Percentiles rank a stretch among this genome's conserved stretches.
Evolutionary conservation across 2,329 filamentous ascomycete species (phyloP).

Genomic region (Cladosporium halotolerans): DNA sequence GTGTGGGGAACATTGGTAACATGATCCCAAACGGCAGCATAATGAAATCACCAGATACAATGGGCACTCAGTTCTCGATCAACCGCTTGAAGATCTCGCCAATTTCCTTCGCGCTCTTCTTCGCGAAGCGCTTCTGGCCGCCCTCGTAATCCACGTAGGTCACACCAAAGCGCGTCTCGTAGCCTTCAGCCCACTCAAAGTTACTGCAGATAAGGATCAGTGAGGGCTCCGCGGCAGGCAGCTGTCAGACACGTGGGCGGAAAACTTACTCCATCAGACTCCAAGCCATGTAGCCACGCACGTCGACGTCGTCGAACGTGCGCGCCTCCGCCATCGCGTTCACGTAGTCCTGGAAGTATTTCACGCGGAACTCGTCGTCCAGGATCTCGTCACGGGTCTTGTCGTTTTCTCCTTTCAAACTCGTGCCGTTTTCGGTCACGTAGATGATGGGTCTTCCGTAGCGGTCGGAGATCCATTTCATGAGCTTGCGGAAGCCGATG

Average conservation of each 20-base stretch:
- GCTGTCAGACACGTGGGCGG: not conserved
- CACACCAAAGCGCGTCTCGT: constrained; percentile 78
- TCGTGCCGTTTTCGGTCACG: constrained; percentile 84
- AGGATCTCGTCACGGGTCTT: constrained; percentile 64
- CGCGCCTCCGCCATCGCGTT: constrained; percentile 68
- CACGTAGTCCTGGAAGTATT: constrained; percentile 75
- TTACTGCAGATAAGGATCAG: constrained; percentile 47
- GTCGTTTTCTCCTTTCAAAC: constrained; percentile 75
- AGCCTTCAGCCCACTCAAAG: constrained; percentile 89
- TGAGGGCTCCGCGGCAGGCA: not conserved
- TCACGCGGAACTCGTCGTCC: constrained; percentile 72
- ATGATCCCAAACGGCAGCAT: too few relatives aligned
- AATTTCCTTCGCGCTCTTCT: constrained; percentile 73
- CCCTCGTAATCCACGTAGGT: constrained; percentile 77
- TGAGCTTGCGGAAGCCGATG: constrained; percentile 67
- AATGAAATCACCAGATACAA: too few relatives aligned
- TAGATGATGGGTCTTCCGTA: constrained; percentile 74
- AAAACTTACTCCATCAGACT: constrained; percentile 67
- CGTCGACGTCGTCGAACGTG: constrained; percentile 67
- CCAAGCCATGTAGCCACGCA: constrained; percentile 79
- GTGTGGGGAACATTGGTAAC: too few relatives aligned
- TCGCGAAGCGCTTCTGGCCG: constrained; percentile 71
- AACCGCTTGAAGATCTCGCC: constrained; percentile 21
- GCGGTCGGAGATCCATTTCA: constrained; percentile 70
- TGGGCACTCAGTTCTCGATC: not conserved